A percentile compares a stretch with the other conserved stretches of the same genome.
phyloP scores from a whole-genome alignment of 1,284 basidiomycete genomes.

The Coniophora puteana region DNA sequence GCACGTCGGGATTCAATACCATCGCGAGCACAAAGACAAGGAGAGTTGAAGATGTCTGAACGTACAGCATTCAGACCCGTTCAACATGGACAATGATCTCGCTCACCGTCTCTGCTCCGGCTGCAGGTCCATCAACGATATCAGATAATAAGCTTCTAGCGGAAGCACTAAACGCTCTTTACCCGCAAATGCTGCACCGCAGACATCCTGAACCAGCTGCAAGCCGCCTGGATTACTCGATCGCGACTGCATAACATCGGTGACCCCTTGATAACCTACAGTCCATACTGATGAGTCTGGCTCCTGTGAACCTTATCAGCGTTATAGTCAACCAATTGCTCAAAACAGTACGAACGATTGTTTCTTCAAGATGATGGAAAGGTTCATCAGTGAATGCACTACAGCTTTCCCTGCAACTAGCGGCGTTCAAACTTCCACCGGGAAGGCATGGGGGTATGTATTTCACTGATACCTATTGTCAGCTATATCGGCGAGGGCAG shows the following conservation, averaged over 20 bases:
- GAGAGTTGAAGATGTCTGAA: neutral
- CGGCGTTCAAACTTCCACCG: conserved; percentile 17
- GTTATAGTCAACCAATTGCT: no score
- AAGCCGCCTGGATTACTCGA: conserved; percentile 8
- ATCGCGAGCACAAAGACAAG: conserved; percentile 14
- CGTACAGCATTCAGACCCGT: conserved; percentile 17
- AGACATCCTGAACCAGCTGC: conserved; percentile 23
- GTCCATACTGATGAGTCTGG: conserved; percentile 25
- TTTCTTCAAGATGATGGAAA: conserved; percentile 22
- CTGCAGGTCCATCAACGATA: neutral
- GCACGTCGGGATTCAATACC: conserved; percentile 23
- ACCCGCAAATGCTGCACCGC: conserved; percentile 29
- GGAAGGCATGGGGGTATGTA: conserved; percentile 26
- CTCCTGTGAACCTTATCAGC: conserved; percentile 20
- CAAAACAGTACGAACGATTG: conserved; percentile 9
- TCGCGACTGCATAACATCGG: neutral
- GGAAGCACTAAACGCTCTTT: conserved; percentile 2
- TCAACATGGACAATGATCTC: neutral
- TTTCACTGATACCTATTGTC: conserved; percentile 13
- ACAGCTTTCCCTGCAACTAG: conserved; percentile 16
- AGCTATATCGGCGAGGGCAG: neutral
- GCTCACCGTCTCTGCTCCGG: neutral
- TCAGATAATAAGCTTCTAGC: conserved; percentile 5
- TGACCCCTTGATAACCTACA: conserved; percentile 15
- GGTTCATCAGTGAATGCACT: conserved; percentile 25